Base-by-base conservation (phyloP, 225 moss, liverwort and hornwort genomes). In the Pseudisothecium myosuroides region DNA sequence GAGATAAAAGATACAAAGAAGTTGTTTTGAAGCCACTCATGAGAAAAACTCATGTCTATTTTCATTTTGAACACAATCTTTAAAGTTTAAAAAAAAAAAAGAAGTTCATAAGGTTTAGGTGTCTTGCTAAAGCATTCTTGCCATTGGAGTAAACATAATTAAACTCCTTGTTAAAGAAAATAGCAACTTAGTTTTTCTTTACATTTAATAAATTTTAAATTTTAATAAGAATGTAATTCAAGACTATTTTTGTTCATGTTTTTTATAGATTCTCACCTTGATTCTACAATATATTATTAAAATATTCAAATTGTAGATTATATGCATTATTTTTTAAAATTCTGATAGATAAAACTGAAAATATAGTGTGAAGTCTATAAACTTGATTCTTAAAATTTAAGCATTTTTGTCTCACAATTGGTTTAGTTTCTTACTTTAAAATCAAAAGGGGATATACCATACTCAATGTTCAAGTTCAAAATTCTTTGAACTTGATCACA, bases 381-480 rank as follows among this genome's bases (percentile, higher is more conserved):
- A 26, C 15, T 71, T 24, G 5, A 39, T 39, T 12, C 22, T 4
- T 12, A 22, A 7, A 37, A 4, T 11, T 68, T 22, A 7, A 68
- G 11, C 7, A 68, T n/a, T 68, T n/a, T 13, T 0, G 13, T n/a
- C n/a, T 39, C 4, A 4, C 4, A 39, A n/a, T 68, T 68, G 39
- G 6, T n/a, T 68, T 39, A 2, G 7, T 23, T 13, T n/a, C 6
- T 68, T 1, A 39, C 39, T 12, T 23, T 4, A 21, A 39, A n/a
- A 69, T 23, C 8, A 69, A 39, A 23, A 39, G 8, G 22, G 1
- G 4, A 5, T 39, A 14, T 0, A 69, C 13, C 1, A 41, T 24
- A 8, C 0, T 1, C 1, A 11, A 21, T n/a, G 7, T 2, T 23
- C 4, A n/a, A 22, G 2, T n/a, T 39, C 13, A 24, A 23, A 4